Evolutionary conservation across 2,329 filamentous ascomycete genomes (phyloP), one percentile per base, ranked within the genome.

Genomic region (Bipolaris oryzae): DNA sequence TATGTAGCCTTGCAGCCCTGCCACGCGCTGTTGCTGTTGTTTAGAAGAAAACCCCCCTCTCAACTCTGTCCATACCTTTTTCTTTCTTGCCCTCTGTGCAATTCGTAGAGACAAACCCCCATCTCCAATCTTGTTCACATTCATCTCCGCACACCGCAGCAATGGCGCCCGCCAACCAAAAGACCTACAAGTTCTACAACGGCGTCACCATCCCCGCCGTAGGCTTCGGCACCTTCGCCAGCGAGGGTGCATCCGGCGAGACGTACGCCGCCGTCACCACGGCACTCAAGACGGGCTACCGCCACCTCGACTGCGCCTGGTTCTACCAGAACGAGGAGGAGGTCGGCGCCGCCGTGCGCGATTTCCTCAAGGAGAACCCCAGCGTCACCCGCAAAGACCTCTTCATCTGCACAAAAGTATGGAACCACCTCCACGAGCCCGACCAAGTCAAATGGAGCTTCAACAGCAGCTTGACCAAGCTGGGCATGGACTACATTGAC

Each of bases 401-500:
- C 53, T 92, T 89, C 75, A 78, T 91, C 53, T 90, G 88, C n/a
- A 91, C 87, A 59, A 92, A 92, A 78, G 86, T 91, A 54, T 80
- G 87, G 59, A 80, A 78, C 46, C 81, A 85, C 43, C 80, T 79
- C 2, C 82, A 82, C 37, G 83, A 82, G 58, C 78, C 80, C 1
- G 85, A 89, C 16, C 80, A 82, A 51, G 86, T 84, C 15, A 87
- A 90, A 68, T 76, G 84, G 67, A 85, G 83, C 57, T 76, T 85
- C 31, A 67, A 88, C 41, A 84, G 84, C 21, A 89, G 87, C 60
- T 84, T 92, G 37, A 75, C 83, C 62, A 87, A 86, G 73, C 81
- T 90, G 44, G 82, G 80, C 45, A 78, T 77, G 45, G 75, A 83
- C 20, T 90, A 90, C 73, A 84, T 91, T 3, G 89, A 92, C 76